Evolutionary conservation across 2,329 filamentous ascomycete genomes (phyloP), one percentile per base, ranked within the genome.

Genomic region (Gyromitra esculenta): DNA sequence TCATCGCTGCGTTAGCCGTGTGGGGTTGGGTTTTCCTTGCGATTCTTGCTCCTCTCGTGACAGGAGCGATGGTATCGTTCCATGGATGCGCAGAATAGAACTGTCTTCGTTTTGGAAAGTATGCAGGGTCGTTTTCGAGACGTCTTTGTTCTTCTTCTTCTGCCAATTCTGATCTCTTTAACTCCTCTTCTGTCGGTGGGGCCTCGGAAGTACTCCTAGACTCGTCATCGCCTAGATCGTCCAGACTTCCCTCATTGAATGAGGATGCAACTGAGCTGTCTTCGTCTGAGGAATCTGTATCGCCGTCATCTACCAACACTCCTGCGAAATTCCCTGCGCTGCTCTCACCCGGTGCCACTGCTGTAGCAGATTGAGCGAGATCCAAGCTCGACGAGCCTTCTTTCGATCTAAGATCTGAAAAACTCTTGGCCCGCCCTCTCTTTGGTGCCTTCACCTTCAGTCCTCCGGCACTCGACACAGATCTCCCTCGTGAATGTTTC

Each of bases 1-100:
- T 83, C 79, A 87, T 87, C 7, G 86, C 86, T 35, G 85, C 85
- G 69, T 85, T 87, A 0, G 86, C 85, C 1, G 85, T 87, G 43
- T 82, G 79, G 18, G 86, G 85, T 71, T 87, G 86, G 52, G 84
- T 85, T 39, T 80, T 81, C 11, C 81, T 83, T 9, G 76, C 37
- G 57, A 74, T 65, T 25, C 35, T 54, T 9, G 77, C 72, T 13
- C 72, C 73, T 11, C 65, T 59, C 9, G 43, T 31, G 11, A 78
- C 41, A 37, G 68, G 57, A 6, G 8, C 43, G 11, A 62, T 50
- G 15, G 41, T 76, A 66, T 79, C 79, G 41, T 74, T 60, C 79
- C 77, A 79, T 21, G 76, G 76, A 43, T 66, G 73, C 13, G 60
- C 31, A 7, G 77, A 79, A 59, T 78, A 79, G 50, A 79, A 79